Evolutionary conservation across 108 stramenopile genomes (phyloP), one percentile per base, ranked within the genome.

Genomic region (Nitzschia palea): DNA sequence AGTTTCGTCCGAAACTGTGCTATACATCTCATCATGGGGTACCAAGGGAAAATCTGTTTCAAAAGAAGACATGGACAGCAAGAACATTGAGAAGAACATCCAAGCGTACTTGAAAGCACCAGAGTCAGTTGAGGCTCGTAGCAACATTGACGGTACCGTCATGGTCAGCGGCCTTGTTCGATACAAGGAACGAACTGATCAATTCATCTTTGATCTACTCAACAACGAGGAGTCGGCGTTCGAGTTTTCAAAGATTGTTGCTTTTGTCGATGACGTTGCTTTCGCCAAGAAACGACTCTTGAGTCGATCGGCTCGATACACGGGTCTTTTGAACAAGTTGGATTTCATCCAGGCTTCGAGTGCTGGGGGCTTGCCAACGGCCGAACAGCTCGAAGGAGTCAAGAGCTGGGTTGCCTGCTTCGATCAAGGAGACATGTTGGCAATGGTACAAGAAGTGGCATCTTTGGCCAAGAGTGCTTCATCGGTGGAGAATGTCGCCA

Each of bases 251-350:
- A 87, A 80, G 25, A 97, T 97, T 60, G 68, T 96, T 18, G 94
- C 93, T 44, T 92, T 92, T 68, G 84, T 83, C 10, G 59, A 77
- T 25, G 90, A 93, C 67, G 66, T 66, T 6, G 68, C 68, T 33
- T 74, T 81, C 54, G 89, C 94, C 47, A 96, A 90, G 81, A 97
- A 97, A 68, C 87, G 93, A 0, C 83, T 97, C 6, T 71, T 95
- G 32, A 77, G 81, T 42, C 81, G 96, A 12, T 80, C 78, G 35
- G 91, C 96, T 8, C 70, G 96, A 4, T 97, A 95, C 84, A 91
- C 91, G 4, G 96, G 96, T 27, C 77, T 97, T 28, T 62, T 95
- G 66, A 87, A 94, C 65, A 91, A 95, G 50, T 71, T 97, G 57
- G 80, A 84, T 17, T 94, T 90, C 56, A 42, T 34, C 5, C 70